Evolutionary conservation across 257 asterid species (phyloP), one percentile per base, ranked within the genome.

Genomic region (Prunella vulgaris): DNA sequence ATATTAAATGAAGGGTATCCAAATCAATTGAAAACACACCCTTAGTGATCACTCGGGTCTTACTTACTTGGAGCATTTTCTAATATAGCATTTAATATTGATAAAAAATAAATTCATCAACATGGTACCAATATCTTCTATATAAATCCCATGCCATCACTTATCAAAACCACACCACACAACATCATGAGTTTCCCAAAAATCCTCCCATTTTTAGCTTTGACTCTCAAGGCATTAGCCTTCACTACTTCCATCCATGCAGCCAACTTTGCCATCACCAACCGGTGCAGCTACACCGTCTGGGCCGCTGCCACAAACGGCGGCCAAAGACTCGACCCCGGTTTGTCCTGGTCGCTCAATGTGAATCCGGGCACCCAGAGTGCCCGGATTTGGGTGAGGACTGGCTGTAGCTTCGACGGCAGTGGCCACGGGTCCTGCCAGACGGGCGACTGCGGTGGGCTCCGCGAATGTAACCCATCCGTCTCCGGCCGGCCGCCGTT

Each of bases 261-360:
- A 3, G 74, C 79, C 53, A 65, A 69, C 3, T 78, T 81, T 24
- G 74, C 68, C 14, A 57, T 81, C 72, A 65, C 69, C 0, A 82
- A 82, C 72, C 70, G 67, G 3, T 82, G 86, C 60, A 3, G 38
- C 5, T 73, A 71, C 76, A 60, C 80, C 0, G 80, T 82, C 0
- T 82, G 84, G 84, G 84, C 84, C 0, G 84, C 84, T 1, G 75
- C 80, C 0, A 33, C 38, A 33, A 33, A 7, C 38, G 81, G 82
- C 2, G 87, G 87, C 4, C 4, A 5, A 44, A 61, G 63, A 13
- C 79, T 83, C 18, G 77, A 83, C 33, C 6, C 5, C 0, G 83
- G 85, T 33, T 73, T 70, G 7, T 46, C 78, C 1, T 77, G 83
- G 83, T 72, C 57, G 48, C 9, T 82, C 20, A 22, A 30, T 17